Evolutionary conservation across 176 grass and related monocot genomes (phyloP).

Genomic region (Pontederia paniculata): DNA sequence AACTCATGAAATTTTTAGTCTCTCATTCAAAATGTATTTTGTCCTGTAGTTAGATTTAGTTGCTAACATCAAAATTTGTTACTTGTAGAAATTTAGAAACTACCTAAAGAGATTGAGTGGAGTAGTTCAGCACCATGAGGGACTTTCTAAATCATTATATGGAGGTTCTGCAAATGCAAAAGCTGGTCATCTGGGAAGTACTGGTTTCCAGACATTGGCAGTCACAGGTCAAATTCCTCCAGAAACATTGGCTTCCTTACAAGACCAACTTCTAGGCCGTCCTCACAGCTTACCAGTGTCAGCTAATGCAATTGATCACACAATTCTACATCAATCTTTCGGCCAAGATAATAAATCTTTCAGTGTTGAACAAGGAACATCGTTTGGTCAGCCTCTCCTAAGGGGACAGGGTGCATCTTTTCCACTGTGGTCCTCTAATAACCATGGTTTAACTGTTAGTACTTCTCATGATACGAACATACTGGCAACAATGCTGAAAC

Average conservation of each 20-base stretch:
- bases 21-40: too few species aligned
- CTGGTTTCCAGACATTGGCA: constrained; percentile 70
- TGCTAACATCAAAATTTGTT: constrained; percentile 12
- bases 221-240: constrained; percentile 87
- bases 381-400: constrained; percentile 78
- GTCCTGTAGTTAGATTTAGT: not conserved
- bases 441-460: too few species aligned
- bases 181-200: constrained; percentile 46
- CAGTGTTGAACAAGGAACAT: constrained; percentile 66
- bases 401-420: constrained; percentile 46
- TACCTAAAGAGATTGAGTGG: constrained; percentile 76
- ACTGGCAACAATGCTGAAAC: constrained; percentile 31
- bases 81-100: constrained; percentile 86
- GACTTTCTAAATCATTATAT: constrained; percentile 62
- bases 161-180: constrained; percentile 57
- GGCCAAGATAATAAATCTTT: constrained; percentile 38
- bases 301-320: constrained; percentile 46
- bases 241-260: constrained; percentile 64
- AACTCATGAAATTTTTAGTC: too few species aligned
- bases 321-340: constrained; percentile 39
- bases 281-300: constrained; percentile 37
- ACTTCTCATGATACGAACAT: constrained; percentile 20
- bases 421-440: constrained; percentile 52
- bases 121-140: constrained; percentile 71
- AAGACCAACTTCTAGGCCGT: constrained; percentile 84